Base-by-base conservation (phyloP, 2,329 filamentous ascomycete species). In the Piedraia hortae region DNA sequence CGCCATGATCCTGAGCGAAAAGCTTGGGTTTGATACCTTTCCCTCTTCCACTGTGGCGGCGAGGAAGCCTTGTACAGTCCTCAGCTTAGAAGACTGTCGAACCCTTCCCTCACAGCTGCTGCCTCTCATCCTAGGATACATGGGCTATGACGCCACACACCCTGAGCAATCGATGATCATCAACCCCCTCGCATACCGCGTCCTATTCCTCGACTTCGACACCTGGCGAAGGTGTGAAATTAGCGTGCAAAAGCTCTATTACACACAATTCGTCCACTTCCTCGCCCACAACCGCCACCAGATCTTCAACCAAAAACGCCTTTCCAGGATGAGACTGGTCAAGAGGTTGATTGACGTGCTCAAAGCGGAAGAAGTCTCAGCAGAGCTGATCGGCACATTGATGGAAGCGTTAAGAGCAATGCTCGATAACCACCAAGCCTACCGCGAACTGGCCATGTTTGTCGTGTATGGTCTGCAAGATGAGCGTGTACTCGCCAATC, bases 171-270 rank as follows among this genome's bases (percentile, higher is more conserved):
- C 82, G 1, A 74, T 91, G 35, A 88, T 97, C 39, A 73, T 89
- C 33, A 97, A 97, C 35, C 82, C 85, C 0, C 56, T 97, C 29
- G 85, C 82, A 3, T 97, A 93, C 45, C 68, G 85, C 20, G 69
- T 90, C 15, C 54, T 97, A 10, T 56, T 97, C 13, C 74, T 93
- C 24, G 85, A 97, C 44, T 63, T 88, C 32, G 82, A 91, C 36
- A 71, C 82, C 10, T 97, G 85, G 85, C 63, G 82, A 31, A 68
- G 64, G 44, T 73, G 72, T 11, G 68, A 73, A 15, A 42, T 63
- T 4, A 57, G 66, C 10, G 74, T 80, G 0, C 77, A 91, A 38
- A 68, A 72, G 34, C 53, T 91, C 12, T 97, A 93, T 45, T 93
- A 91, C 46, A 66, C 68, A 28, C 85, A 97, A 40, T 93, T 93